Base-by-base conservation (phyloP, 805 yeast species). In the Vanderwaltozyma yarrowii region DNA sequence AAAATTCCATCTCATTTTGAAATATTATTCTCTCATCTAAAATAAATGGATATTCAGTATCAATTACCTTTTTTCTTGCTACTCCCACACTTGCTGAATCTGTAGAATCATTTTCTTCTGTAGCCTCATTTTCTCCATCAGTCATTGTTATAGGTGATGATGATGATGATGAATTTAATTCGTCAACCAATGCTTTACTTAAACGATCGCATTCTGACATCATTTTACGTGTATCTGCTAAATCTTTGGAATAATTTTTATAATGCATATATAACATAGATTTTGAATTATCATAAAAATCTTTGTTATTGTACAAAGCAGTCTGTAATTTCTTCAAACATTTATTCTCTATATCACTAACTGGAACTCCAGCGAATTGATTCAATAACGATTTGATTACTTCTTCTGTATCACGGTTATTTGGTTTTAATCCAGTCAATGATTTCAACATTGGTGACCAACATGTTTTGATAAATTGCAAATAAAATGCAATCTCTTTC, bases 401-500 rank as follows among this genome's bases (percentile, higher is more conserved):
- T 8, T 7, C 4, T 18, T 17, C 18, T 8, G 27, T 24, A 24
- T 24, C 13, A 8, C 5, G 5, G 11, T 24, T 24, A 8, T 24
- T 7, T 4, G 16, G 30, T 6, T 18, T 20, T 17, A 36, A 20
- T n/a, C 10, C 16, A 1, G 23, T 19, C 16, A 36, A 34, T 6
- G 11, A 32, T 20, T 21, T 30, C 6, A 36, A 14, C 11, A 46
- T 37, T 13, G 47, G 45, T 19, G 16, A 11, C 47, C 56, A 27
- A 51, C 47, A 51, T 2, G 47, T 33, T 4, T 40, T 36, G 5
- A 33, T 39, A 28, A 54, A 51, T 23, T 40, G 39, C 9, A 41
- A 39, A 26, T 51, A 57, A 36, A 43, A 49, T 7, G 40, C 36
- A 5, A 51, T 37, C 2, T 46, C 38, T 3, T 38, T 35, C 18